phyloP scores from a whole-genome alignment of 2,329 filamentous ascomycete genomes.

The Arthrobotrys musiformis region DNA sequence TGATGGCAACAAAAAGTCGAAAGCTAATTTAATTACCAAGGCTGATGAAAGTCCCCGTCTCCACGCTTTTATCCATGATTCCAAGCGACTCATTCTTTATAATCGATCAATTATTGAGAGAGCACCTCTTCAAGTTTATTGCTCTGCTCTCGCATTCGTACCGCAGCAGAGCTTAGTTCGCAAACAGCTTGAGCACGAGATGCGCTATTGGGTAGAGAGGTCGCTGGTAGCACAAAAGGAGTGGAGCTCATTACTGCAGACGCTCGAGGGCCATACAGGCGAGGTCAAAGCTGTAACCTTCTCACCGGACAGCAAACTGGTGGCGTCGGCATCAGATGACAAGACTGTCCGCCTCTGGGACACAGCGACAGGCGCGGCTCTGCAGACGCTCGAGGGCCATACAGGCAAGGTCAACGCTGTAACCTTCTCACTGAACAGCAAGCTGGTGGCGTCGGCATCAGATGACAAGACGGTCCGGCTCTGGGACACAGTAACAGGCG shows the following conservation, averaged over 20 bases:
- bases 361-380: not conserved
- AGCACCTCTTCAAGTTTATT: constrained; percentile 27
- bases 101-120: constrained; percentile 9
- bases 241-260: constrained; percentile 11
- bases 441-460: not conserved
- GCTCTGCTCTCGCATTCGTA: constrained; percentile 1
- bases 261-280: not conserved
- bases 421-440: not conserved
- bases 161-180: constrained; percentile 19
- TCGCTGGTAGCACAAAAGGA: not conserved
- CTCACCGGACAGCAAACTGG: not conserved
- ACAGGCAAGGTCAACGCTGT: not conserved
- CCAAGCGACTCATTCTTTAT: not conserved
- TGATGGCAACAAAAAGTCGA: not conserved
- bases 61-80: not conserved
- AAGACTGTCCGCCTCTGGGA: not conserved
- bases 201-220: not conserved
- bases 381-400: not conserved
- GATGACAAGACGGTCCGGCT: not conserved
- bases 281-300: not conserved
- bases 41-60: not conserved
- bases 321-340: constrained; percentile 8
- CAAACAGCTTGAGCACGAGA: not conserved
- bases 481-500: not conserved
- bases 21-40: not conserved